These are phyloP conservation scores for Gleditsia sinensis DNA, from an alignment of 306 rosid genomes.

Conservation along the genomic window DNA sequence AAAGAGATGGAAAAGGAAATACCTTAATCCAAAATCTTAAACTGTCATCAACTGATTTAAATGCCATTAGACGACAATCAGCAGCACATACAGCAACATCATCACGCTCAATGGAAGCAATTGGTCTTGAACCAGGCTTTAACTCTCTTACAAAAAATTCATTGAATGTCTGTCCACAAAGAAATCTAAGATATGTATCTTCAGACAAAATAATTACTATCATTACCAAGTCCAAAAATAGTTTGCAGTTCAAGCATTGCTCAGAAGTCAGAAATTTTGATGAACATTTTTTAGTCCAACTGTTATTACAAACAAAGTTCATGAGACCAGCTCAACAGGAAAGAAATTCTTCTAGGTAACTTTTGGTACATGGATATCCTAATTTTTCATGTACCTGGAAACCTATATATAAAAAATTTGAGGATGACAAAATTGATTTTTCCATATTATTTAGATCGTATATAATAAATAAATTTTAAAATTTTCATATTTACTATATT, in stretches of 20 bases:
- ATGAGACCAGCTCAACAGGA: constrained; percentile 20
- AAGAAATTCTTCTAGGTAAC: constrained; percentile 21
- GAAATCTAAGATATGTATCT: constrained; percentile 27
- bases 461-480: too few relatives aligned
- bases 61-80: constrained; percentile 91
- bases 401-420: too few relatives aligned
- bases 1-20: constrained; percentile 33
- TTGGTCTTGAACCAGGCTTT: constrained; percentile 84
- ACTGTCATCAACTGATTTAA: constrained; percentile 74
- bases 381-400: too few relatives aligned
- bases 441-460: too few relatives aligned
- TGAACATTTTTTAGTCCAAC: constrained; percentile 18
- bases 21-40: constrained; percentile 98
- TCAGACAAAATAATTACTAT: constrained; percentile 26
- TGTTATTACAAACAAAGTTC: constrained; percentile 25
- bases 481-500: too few relatives aligned
- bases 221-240: constrained; percentile 20
- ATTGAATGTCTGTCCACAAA: constrained; percentile 78
- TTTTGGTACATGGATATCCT: too few relatives aligned
- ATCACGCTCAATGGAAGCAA: constrained; percentile 61
- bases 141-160: constrained; percentile 89
- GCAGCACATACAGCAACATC: constrained; percentile 87
- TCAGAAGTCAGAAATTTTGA: not conserved
- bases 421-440: too few relatives aligned
- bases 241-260: constrained; percentile 19